These are phyloP conservation scores for Saccharomycopsis crataegensis DNA, from an alignment of 1,139 yeast species.

Conservation along the genomic window DNA sequence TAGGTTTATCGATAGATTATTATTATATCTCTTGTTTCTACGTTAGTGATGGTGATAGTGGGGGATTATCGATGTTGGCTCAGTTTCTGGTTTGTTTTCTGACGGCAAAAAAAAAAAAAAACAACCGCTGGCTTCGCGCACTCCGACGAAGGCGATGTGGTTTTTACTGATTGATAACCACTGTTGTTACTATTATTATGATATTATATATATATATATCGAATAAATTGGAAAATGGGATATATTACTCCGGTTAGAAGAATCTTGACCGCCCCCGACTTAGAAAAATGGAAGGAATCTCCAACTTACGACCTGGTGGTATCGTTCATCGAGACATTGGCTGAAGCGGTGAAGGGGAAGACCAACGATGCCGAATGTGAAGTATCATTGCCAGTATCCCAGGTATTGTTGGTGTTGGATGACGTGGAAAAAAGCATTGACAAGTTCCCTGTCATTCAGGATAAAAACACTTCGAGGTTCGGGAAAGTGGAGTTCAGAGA, in stretches of 20 bases:
- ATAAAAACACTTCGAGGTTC: slow-evolving; percentile 67
- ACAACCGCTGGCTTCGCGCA: too few species aligned
- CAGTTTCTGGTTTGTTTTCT: too few species aligned
- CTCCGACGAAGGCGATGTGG: too few species aligned
- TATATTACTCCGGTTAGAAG: slow-evolving; percentile 39
- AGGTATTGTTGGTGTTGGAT: slow-evolving; percentile 37
- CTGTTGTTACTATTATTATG: too few species aligned
- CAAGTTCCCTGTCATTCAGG: slow-evolving; percentile 59
- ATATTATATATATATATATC: too few species aligned
- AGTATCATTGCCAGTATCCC: slow-evolving; percentile 27
- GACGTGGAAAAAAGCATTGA: slow-evolving; percentile 37
- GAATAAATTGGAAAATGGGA: not conserved
- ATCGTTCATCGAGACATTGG: slow-evolving; percentile 50
- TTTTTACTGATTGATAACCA: too few species aligned
- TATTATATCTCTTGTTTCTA: too few species aligned
- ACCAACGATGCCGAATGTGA: slow-evolving; percentile 38
- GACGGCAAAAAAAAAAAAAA: too few species aligned
- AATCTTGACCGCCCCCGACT: slow-evolving; percentile 52
- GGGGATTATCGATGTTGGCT: too few species aligned
- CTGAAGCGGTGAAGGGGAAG: slow-evolving; percentile 59
- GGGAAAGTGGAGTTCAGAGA: slow-evolving; percentile 80
- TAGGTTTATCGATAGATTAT: too few species aligned
- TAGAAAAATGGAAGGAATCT: slow-evolving; percentile 55
- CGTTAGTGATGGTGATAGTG: too few species aligned
- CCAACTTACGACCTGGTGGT: slow-evolving; percentile 43